Evolutionary conservation across 176 grass and related monocot genomes (phyloP).

Genomic region (Themeda triandra): DNA sequence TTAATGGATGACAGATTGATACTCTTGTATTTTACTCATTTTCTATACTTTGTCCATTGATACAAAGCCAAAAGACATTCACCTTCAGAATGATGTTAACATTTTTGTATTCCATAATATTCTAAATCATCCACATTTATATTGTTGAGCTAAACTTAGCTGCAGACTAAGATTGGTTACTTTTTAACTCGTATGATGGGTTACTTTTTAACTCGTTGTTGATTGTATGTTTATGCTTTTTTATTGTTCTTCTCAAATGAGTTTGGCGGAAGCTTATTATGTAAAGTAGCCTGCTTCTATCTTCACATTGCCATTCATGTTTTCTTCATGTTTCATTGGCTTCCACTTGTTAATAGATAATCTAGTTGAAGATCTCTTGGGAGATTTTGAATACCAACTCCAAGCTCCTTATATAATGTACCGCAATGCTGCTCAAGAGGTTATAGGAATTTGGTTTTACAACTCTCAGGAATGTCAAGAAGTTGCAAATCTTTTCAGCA

Average conservation of each 20-base stretch:
- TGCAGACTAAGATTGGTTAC: not conserved
- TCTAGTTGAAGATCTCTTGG: slow-evolving; percentile 59
- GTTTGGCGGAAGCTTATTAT: not conserved
- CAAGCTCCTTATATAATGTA: slow-evolving; percentile 70
- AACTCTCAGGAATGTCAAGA: slow-evolving; percentile 58
- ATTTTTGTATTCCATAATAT: not conserved
- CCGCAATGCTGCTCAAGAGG: slow-evolving; percentile 56
- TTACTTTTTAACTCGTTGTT: not conserved
- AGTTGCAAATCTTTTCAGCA: slow-evolving; percentile 58
- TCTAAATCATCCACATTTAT: not conserved
- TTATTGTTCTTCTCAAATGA: not conserved
- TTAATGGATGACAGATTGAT: not conserved
- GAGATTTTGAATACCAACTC: slow-evolving; percentile 67
- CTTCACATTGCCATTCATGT: not conserved
- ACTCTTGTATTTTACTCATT: not conserved
- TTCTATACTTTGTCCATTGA: not conserved
- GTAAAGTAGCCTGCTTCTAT: not conserved
- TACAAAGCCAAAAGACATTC: not conserved
- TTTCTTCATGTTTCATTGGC: not conserved
- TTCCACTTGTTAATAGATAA: slow-evolving; percentile 48
- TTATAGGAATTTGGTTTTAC: slow-evolving; percentile 72
- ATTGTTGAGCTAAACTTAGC: not conserved
- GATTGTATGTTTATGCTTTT: not conserved
- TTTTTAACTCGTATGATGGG: not conserved
- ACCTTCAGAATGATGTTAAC: not conserved